These are phyloP conservation scores for Cutaneotrichosporon cutaneum DNA, from an alignment of 1,284 basidiomycete species.

Conservation along the genomic window DNA sequence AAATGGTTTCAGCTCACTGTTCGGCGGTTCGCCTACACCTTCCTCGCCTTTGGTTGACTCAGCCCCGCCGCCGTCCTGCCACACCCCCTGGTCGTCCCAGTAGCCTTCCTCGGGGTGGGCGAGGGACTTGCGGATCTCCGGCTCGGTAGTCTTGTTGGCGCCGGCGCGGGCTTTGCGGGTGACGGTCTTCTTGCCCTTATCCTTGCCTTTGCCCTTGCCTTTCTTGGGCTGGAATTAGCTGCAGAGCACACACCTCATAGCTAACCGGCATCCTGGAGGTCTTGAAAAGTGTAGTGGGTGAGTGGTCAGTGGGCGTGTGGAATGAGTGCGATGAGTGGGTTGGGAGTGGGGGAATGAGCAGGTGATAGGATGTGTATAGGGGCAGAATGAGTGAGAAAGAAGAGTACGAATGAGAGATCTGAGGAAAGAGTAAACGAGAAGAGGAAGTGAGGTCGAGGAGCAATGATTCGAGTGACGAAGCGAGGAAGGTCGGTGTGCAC, in stretches of 20 bases:
- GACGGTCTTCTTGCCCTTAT: not conserved
- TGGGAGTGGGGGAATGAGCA: not conserved
- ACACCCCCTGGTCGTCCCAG: conserved; percentile 10
- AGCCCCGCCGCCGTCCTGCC: not conserved
- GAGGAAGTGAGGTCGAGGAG: not conserved
- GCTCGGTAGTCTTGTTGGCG: not conserved
- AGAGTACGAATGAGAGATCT: not conserved
- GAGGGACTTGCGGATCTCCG: not conserved
- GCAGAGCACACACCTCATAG: not conserved
- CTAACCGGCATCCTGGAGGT: not conserved
- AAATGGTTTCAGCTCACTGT: not conserved
- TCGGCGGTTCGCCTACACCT: not conserved
- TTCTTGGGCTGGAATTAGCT: not conserved
- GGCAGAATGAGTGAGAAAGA: not conserved
- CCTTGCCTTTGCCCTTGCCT: not conserved
- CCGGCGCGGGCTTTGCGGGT: conserved; percentile 1
- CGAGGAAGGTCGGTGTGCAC: too few relatives aligned
- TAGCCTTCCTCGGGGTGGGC: conserved; percentile 12
- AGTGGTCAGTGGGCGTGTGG: not conserved
- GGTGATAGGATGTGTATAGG: too few relatives aligned
- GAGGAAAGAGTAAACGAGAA: not conserved
- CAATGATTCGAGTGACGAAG: not conserved
- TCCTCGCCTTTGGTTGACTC: not conserved
- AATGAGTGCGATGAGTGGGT: not conserved
- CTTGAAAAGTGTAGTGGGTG: not conserved